Evolutionary conservation across 2,329 filamentous ascomycete genomes (phyloP).

Genomic region (Scytalidium sp.): DNA sequence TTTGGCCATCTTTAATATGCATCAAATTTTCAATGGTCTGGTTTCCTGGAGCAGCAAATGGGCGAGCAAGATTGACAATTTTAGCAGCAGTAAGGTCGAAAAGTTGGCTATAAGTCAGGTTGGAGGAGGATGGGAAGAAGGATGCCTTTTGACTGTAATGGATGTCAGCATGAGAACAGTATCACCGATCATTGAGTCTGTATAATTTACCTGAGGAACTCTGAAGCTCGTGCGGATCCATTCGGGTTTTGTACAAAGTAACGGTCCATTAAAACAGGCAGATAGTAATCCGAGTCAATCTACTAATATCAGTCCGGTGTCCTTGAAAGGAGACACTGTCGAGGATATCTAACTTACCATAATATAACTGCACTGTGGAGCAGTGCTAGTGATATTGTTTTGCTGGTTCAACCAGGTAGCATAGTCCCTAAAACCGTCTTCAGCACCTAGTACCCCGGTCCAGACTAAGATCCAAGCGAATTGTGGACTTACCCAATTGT

Average conservation of each 20-base stretch:
- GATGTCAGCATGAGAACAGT: slow-evolving; percentile 1
- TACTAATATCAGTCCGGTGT: slow-evolving; percentile 10
- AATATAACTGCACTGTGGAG: slow-evolving; percentile 53
- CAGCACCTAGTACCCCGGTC: background rate
- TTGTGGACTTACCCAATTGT: slow-evolving; percentile 46
- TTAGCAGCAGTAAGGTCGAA: slow-evolving; percentile 51
- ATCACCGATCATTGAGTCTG: background rate
- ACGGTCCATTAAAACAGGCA: slow-evolving; percentile 54
- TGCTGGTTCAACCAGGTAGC: slow-evolving; percentile 57
- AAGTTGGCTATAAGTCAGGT: slow-evolving; percentile 51
- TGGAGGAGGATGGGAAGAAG: slow-evolving; percentile 47
- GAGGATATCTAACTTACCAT: slow-evolving; percentile 35
- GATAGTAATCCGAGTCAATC: slow-evolving; percentile 61
- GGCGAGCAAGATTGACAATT: slow-evolving; percentile 52
- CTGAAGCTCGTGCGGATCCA: slow-evolving; percentile 34
- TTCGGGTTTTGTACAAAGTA: slow-evolving; percentile 51
- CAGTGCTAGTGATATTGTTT: slow-evolving; percentile 48
- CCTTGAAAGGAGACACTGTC: slow-evolving; percentile 9
- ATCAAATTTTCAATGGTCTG: slow-evolving; percentile 54
- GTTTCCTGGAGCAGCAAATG: slow-evolving; percentile 46
- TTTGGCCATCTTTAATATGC: slow-evolving; percentile 49
- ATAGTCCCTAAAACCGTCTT: slow-evolving; percentile 46
- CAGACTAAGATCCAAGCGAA: background rate
- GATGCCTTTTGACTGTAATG: slow-evolving; percentile 42
- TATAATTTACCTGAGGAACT: slow-evolving; percentile 30